These are phyloP conservation scores for Cucumis cinereus DNA, from an alignment of 306 rosid species.

Conservation along the genomic window DNA sequence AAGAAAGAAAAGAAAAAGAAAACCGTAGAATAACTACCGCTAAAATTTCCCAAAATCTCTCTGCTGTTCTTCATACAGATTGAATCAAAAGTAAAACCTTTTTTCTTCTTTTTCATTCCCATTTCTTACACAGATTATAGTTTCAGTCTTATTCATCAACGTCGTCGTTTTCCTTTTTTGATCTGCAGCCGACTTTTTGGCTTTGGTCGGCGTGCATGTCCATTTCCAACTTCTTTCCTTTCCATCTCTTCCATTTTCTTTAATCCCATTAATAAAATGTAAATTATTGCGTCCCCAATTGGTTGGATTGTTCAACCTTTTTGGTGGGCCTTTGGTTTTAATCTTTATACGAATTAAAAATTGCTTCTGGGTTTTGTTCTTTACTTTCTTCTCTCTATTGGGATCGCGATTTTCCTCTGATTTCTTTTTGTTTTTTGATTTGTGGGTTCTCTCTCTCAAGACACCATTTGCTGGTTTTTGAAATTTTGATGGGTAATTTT, in stretches of 20 bases:
- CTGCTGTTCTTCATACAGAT: conserved; percentile 13
- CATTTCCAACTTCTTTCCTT: conserved; percentile 10
- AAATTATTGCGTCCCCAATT: conserved; percentile 29
- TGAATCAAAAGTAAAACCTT: neutral
- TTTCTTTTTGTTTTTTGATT: neutral
- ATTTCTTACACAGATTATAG: neutral
- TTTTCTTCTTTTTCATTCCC: neutral
- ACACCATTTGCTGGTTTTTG: neutral
- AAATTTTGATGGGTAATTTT: neutral
- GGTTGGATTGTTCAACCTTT: conserved; percentile 54
- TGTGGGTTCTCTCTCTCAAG: neutral
- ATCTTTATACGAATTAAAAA: conserved; percentile 7
- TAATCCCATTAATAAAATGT: neutral
- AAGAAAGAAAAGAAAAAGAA: neutral
- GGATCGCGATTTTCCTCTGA: conserved; percentile 11
- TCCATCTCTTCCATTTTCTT: conserved; percentile 7
- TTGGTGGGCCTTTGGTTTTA: conserved; percentile 21
- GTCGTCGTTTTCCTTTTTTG: neutral
- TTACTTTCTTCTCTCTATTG: conserved; percentile 8
- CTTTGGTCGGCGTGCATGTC: conserved; percentile 32
- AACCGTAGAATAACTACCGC: neutral
- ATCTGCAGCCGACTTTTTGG: conserved; percentile 35
- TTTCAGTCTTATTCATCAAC: conserved; percentile 12
- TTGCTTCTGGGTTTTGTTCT: conserved; percentile 5
- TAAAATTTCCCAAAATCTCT: conserved; percentile 22